Evolutionary conservation across 1,139 yeast species (phyloP), one percentile per base, ranked within the genome.

Genomic region (Candida glucosophila): DNA sequence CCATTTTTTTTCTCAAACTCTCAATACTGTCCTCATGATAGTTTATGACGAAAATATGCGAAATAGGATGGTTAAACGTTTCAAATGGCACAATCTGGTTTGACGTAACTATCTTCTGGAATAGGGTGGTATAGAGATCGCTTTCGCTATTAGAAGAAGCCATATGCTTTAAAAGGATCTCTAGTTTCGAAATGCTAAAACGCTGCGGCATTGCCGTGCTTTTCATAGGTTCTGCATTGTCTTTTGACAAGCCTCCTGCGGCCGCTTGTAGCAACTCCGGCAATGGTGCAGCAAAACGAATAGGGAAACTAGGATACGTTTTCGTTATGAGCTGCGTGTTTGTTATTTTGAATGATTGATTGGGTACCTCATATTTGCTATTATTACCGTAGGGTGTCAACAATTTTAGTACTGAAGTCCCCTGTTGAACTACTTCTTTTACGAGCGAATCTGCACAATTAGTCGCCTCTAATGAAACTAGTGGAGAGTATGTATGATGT

Each of bases 61-160:
- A 69, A 2, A 86, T 71, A 0, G 98, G 97, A 47, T 90, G 97
- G 39, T 83, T 79, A 47, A 88, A 79, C 3, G 90, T 77, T 47
- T 90, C 97, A 47, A 83, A 86, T 1, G 94, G 79, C 3, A 85
- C 75, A 5, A 82, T 58, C 14, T 67, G 67, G 19, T 73, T 67
- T 9, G 80, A 65, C 0, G 88, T 65, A 14, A 81, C 59, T 15
- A 82, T 48, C 35, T 75, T 68, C 23, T 77, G 65, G 36, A 81
- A 66, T 37, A 77, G 65, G 24, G 69, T 67, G 33, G 71, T 53
- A 41, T 77, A 82, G n/a, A 79, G 39, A 25, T 55, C 58, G 6
- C 40, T 37, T 4, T 36, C 30, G 4, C 26, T 23, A 6, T 16
- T 12, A 11, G 31, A 28, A 3, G 25, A 18, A 4, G 29, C 21